phyloP scores from a whole-genome alignment of 768 basidiomycete genomes.

The Mycena olivaceomarginata region DNA sequence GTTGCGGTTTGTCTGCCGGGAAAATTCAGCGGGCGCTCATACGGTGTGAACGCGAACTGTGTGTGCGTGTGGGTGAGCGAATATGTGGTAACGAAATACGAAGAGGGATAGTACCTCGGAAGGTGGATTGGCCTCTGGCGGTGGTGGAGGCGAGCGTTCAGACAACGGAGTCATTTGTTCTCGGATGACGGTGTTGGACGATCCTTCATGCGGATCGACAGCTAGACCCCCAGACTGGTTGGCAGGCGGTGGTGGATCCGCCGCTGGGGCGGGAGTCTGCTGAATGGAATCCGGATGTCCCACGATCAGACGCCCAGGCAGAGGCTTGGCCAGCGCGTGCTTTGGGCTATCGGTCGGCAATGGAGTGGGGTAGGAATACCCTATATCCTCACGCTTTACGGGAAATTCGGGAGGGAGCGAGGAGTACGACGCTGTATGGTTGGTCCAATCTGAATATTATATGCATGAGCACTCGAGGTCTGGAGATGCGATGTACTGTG shows the following conservation, averaged over 20 bases:
- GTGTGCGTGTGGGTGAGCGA: background rate
- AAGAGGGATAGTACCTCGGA: background rate
- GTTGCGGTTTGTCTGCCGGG: background rate
- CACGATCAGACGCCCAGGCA: conserved; percentile 21
- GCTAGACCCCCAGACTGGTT: background rate
- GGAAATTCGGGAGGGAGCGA: background rate
- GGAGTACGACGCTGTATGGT: background rate
- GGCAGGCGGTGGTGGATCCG: background rate
- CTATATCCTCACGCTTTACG: background rate
- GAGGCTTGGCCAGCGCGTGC: background rate
- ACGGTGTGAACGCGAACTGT: conserved; percentile 26
- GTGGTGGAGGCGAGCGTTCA: background rate
- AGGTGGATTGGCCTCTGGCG: too few relatives aligned
- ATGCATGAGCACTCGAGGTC: background rate
- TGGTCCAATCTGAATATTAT: conserved; percentile 23
- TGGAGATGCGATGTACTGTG: background rate
- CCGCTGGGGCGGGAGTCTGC: background rate
- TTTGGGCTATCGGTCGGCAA: background rate
- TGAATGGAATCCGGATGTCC: conserved; percentile 19
- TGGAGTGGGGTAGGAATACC: conserved; percentile 12
- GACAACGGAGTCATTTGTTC: background rate
- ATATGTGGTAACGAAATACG: background rate
- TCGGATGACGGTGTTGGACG: background rate
- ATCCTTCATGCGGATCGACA: background rate
- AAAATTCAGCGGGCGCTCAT: conserved; percentile 27